Percentiles rank a stretch among this genome's conserved stretches.
These are phyloP conservation scores for Lactifluus subvellereus DNA, from an alignment of 768 basidiomycete species.

Conservation along the genomic window DNA sequence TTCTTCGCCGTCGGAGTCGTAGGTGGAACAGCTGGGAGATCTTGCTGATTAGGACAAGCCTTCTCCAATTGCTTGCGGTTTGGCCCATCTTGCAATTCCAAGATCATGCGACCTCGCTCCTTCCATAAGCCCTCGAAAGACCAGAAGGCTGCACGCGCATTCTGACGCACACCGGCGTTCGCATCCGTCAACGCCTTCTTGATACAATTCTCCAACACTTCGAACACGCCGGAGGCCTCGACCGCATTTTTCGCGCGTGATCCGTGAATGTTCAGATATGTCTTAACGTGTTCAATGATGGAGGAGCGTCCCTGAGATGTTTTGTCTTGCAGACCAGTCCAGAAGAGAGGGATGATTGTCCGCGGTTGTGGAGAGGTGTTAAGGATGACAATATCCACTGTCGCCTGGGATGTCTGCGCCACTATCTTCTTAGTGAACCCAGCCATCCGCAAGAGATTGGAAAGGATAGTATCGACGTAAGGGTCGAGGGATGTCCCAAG, in stretches of 20 bases:
- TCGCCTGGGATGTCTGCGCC: slow-evolving; percentile 77
- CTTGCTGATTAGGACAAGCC: slow-evolving; percentile 60
- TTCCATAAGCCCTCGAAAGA: slow-evolving; percentile 70
- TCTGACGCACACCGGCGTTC: slow-evolving; percentile 74
- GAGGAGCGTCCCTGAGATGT: slow-evolving; percentile 66
- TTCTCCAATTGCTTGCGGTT: slow-evolving; percentile 84
- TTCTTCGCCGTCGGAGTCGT: slow-evolving; percentile 60
- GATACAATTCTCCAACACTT: slow-evolving; percentile 66
- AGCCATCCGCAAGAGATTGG: slow-evolving; percentile 79
- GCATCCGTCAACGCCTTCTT: slow-evolving; percentile 71
- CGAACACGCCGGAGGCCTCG: slow-evolving; percentile 62
- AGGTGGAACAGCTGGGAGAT: slow-evolving; percentile 33
- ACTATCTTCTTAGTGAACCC: slow-evolving; percentile 90
- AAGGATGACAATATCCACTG: slow-evolving; percentile 60
- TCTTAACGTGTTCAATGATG: slow-evolving; percentile 63
- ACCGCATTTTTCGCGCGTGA: slow-evolving; percentile 55
- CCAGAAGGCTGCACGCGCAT: slow-evolving; percentile 74
- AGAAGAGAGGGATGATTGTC: slow-evolving; percentile 60
- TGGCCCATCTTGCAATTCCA: slow-evolving; percentile 59
- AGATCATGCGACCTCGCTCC: slow-evolving; percentile 54
- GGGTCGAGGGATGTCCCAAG: slow-evolving; percentile 71
- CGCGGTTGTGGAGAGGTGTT: slow-evolving; percentile 69
- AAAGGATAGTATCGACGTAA: slow-evolving; percentile 68
- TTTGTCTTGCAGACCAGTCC: slow-evolving; percentile 71
- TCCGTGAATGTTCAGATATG: slow-evolving; percentile 71